These are phyloP conservation scores for Flaveria bidentis DNA, from an alignment of 129 eudicot species.

Conservation along the genomic window DNA sequence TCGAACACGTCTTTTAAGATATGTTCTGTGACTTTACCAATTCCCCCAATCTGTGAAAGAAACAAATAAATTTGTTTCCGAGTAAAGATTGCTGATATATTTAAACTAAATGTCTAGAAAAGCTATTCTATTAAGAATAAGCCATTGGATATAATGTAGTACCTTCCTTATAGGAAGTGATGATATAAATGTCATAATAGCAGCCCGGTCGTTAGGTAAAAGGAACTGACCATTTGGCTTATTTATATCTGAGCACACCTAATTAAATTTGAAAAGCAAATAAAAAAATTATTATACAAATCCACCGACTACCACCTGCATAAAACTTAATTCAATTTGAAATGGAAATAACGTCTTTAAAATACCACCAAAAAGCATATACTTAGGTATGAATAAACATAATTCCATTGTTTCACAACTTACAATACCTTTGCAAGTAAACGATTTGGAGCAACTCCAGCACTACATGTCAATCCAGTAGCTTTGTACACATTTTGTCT, in stretches of 20 bases:
- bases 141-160: constrained; percentile 17
- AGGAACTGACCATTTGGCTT: constrained; percentile 95
- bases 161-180: constrained; percentile 96
- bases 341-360: not conserved
- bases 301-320: constrained; percentile 1
- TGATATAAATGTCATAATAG: constrained; percentile 85
- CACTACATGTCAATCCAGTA: constrained; percentile 99
- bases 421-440: constrained; percentile 88
- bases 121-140: not conserved
- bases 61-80: constrained; percentile 20
- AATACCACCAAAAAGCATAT: not conserved
- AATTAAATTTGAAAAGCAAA: constrained; percentile 21
- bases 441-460: constrained; percentile 94
- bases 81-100: not conserved
- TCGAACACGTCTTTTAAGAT: constrained; percentile 76
- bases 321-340: not conserved
- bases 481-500: constrained; percentile 61
- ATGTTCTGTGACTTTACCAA: constrained; percentile 93
- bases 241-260: constrained; percentile 96
- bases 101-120: constrained; percentile 22
- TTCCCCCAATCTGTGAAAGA: constrained; percentile 80
- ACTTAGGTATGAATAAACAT: constrained; percentile 2
- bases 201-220: constrained; percentile 73
- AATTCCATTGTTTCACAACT: constrained; percentile 21
- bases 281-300: not conserved